Evolutionary conservation across 139 green algal species (phyloP), one percentile per base, ranked within the genome.

Genomic region (Microglena sp.): DNA sequence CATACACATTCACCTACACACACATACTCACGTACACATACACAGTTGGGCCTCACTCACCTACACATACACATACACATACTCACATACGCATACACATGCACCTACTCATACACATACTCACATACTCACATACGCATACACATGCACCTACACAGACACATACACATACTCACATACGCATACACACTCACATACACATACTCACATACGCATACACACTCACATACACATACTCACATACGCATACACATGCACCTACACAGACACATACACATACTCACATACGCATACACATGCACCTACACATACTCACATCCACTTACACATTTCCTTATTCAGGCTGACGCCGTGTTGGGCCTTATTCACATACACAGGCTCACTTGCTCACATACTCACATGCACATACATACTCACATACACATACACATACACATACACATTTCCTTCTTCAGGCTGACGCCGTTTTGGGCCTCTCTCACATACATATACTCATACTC

Each of bases 291-390:
- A 11, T 40, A 11, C 18, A 35, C 60, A 40, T n/a, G 6, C n/a
- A n/a, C n/a, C n/a, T 62, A 43, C 66, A 63, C 15, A 29, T 26
- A 29, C 4, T 33, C n/a, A 15, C n/a, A 21, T 26, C n/a, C n/a
- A 27, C 4, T 34, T 33, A 34, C 55, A 34, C 3, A 18, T 66
- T 7, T 46, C 2, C 33, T 3, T 55, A 1, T 30, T 8, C 56
- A 96, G 81, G 81, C 86, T 0, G 85, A 94, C 34, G 87, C 68
- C 0, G 84, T 97, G 40, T 77, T 97, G 45, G 72, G 57, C 29
- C 34, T 4, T 55, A 26, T 36, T 34, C 5, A 54, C 3, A 27
- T 32, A n/a, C n/a, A n/a, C 5, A 4, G 5, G 11, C 8, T 22
- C 21, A 30, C 31, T 2, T 30, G 18, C 4, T 2, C 34, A 5